Evolutionary conservation across 2,329 filamentous ascomycete genomes (phyloP).

Genomic region (Tolypocladium inflatum): DNA sequence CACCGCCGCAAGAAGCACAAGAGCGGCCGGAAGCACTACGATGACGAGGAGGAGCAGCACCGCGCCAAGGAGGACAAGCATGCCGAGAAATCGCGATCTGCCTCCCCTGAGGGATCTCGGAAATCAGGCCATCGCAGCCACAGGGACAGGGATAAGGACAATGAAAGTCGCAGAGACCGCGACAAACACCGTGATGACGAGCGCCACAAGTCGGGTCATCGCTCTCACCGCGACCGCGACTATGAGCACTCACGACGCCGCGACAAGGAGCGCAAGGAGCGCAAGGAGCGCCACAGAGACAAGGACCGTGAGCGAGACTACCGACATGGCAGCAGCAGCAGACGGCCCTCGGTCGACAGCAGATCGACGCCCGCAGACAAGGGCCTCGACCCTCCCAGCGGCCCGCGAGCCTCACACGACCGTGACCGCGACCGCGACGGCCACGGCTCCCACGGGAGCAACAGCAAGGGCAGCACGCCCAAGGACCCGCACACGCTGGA

Average conservation of each 20-base stretch:
- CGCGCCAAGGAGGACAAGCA: conserved; percentile 30
- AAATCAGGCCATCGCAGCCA: conserved; percentile 51
- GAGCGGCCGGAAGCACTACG: conserved; percentile 31
- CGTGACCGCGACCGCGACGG: conserved; percentile 25
- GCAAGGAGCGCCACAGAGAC: conserved; percentile 26
- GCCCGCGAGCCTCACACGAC: conserved; percentile 28
- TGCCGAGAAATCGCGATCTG: conserved; percentile 52
- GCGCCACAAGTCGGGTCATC: conserved; percentile 27
- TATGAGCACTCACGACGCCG: conserved; percentile 22
- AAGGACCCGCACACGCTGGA: conserved; percentile 60
- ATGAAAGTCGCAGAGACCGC: conserved; percentile 31
- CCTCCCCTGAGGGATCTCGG: conserved; percentile 51
- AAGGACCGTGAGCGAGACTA: conserved; percentile 21
- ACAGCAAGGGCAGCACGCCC: conserved; percentile 9
- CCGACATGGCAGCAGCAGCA: conserved; percentile 22
- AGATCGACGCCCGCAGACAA: conserved; percentile 23
- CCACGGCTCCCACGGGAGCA: conserved; percentile 22
- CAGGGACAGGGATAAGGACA: conserved; percentile 47
- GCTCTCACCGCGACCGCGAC: conserved; percentile 34
- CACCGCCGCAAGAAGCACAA: conserved; percentile 42
- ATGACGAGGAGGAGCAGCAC: conserved; percentile 35
- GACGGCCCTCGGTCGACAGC: conserved; percentile 16
- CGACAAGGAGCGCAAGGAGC: conserved; percentile 23
- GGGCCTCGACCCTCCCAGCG: conserved; percentile 31
- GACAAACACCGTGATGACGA: conserved; percentile 37